phyloP scores from a whole-genome alignment of 257 asterid genomes.

The Misopates orontium region DNA sequence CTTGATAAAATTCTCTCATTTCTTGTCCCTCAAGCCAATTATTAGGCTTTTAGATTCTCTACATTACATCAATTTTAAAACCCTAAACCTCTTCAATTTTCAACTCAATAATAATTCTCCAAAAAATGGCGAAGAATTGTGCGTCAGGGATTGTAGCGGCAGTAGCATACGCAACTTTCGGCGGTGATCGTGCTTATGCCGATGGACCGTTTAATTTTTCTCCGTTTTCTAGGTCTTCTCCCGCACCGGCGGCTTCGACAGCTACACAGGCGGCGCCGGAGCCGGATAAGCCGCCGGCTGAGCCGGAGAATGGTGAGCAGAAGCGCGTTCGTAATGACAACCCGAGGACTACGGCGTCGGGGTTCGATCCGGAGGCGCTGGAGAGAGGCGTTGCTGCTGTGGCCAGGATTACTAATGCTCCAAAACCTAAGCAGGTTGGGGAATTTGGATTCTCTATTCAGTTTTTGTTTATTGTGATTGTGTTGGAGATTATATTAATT shows the following conservation, averaged over 20 bases:
- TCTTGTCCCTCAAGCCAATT: slow-evolving; percentile 14
- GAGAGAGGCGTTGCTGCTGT: slow-evolving; percentile 71
- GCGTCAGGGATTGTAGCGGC: slow-evolving; percentile 69
- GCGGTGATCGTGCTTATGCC: slow-evolving; percentile 49
- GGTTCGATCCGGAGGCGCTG: slow-evolving; percentile 87
- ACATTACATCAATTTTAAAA: background rate
- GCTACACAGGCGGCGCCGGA: slow-evolving; percentile 15
- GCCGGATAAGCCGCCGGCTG: slow-evolving; percentile 30
- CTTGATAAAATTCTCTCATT: background rate
- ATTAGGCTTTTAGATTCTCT: slow-evolving; percentile 21
- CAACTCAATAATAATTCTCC: no score
- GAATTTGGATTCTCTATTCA: no score
- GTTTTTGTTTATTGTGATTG: no score
- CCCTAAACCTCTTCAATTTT: background rate
- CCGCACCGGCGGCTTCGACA: slow-evolving; percentile 22
- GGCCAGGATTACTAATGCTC: slow-evolving; percentile 44
- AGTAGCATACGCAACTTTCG: slow-evolving; percentile 56
- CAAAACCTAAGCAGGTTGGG: slow-evolving; percentile 61
- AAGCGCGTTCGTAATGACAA: slow-evolving; percentile 62
- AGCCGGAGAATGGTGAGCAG: slow-evolving; percentile 37
- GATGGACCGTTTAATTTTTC: slow-evolving; percentile 57
- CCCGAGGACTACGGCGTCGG: slow-evolving; percentile 82
- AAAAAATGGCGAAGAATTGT: slow-evolving; percentile 51
- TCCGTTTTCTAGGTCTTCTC: slow-evolving; percentile 47
- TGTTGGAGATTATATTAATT: background rate